Percentiles rank a stretch among this genome's conserved stretches.
phyloP scores from a whole-genome alignment of 1,284 basidiomycete genomes.

The Prillingera fragicola region DNA sequence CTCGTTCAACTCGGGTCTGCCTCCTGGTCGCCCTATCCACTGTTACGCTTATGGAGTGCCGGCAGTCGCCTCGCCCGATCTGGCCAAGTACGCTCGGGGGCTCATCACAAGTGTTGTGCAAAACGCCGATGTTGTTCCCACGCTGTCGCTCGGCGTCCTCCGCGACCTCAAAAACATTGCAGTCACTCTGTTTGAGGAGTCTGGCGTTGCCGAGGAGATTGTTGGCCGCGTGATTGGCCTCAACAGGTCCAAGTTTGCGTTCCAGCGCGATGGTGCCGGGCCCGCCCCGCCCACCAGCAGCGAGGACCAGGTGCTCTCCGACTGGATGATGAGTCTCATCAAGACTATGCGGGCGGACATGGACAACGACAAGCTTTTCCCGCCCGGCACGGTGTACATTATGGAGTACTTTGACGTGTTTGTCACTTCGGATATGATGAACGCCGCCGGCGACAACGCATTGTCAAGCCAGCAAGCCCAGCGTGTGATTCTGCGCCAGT shows the following conservation, averaged over 20 bases:
- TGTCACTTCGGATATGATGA: slow-evolving; percentile 27
- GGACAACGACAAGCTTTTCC: slow-evolving; percentile 50
- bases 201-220: slow-evolving; percentile 50
- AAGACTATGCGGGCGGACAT: slow-evolving; percentile 50
- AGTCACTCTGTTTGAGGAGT: slow-evolving; percentile 47
- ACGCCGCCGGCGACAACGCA: not conserved
- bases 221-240: slow-evolving; percentile 48
- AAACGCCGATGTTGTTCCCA: slow-evolving; percentile 40
- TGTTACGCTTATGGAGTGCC: slow-evolving; percentile 51
- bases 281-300: slow-evolving; percentile 1
- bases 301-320: slow-evolving; percentile 30
- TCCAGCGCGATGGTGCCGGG: slow-evolving; percentile 1
- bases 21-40: slow-evolving; percentile 51
- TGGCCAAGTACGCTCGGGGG: slow-evolving; percentile 48
- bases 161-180: slow-evolving; percentile 52
- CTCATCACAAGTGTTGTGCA: slow-evolving; percentile 51
- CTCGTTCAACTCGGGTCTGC: slow-evolving; percentile 45
- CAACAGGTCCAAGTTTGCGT: slow-evolving; percentile 25
- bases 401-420: slow-evolving; percentile 49
- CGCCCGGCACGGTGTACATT: slow-evolving; percentile 42
- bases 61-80: slow-evolving; percentile 49
- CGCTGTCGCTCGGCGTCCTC: slow-evolving; percentile 50
- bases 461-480: slow-evolving; percentile 41
- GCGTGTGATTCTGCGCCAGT: slow-evolving; percentile 48
- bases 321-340: slow-evolving; percentile 49